Evolutionary conservation across 331 rosid species (phyloP).

Genomic region (Quercus phellos): DNA sequence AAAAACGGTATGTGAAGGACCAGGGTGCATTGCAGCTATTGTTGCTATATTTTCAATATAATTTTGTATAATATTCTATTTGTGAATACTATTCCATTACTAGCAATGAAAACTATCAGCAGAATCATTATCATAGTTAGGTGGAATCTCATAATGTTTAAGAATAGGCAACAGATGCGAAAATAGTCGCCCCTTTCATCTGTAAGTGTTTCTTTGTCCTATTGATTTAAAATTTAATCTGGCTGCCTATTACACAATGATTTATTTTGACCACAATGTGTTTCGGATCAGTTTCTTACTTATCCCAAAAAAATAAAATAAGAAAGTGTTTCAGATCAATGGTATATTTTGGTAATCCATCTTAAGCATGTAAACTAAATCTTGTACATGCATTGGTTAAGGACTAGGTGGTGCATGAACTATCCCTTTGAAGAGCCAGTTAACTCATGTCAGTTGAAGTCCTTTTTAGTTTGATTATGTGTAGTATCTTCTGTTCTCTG

Average conservation of each 20-base stretch:
- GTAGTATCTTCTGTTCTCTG: neutral
- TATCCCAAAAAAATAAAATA: no score
- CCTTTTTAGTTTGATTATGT: neutral
- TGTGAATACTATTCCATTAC: neutral
- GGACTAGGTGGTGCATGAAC: neutral
- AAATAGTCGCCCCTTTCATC: neutral
- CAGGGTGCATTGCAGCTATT: slow-evolving; percentile 3
- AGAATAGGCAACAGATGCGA: neutral
- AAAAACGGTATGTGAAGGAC: slow-evolving; percentile 57
- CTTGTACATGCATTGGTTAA: neutral
- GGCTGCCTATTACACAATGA: neutral
- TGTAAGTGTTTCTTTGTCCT: neutral
- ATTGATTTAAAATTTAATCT: neutral
- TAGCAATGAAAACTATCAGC: neutral
- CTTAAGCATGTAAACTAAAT: neutral
- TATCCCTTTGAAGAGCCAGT: slow-evolving; percentile 1
- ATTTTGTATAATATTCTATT: neutral
- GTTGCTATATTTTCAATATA: neutral
- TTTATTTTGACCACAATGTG: neutral
- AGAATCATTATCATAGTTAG: neutral
- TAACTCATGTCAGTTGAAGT: neutral
- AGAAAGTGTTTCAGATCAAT: neutral
- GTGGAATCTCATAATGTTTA: neutral
- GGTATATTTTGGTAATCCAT: neutral
- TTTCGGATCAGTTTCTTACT: neutral